phyloP scores from a whole-genome alignment of 1,284 basidiomycete genomes.

The Apiotrichum porosum region DNA sequence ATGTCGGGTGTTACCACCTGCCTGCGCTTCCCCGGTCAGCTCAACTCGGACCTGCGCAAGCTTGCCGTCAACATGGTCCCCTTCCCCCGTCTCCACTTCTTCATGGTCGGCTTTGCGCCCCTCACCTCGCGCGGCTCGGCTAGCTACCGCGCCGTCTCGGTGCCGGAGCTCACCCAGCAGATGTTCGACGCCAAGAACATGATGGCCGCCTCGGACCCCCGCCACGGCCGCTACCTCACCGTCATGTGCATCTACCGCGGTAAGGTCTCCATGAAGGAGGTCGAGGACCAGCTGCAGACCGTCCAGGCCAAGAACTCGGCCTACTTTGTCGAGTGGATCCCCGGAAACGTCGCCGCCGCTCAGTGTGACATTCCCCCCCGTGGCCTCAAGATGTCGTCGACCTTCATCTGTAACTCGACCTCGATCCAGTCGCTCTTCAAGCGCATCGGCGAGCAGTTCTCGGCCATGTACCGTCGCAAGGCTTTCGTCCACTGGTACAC shows the following conservation, averaged over 20 bases:
- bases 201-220: constrained; percentile 81
- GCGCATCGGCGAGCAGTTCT: constrained; percentile 95
- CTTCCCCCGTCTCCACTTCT: constrained; percentile 99
- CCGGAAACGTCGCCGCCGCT: constrained; percentile 93
- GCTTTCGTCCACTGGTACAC: constrained; percentile 99
- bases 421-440: constrained; percentile 97
- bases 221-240: constrained; percentile 69
- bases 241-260: constrained; percentile 98
- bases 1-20: constrained; percentile 70
- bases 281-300: constrained; percentile 96
- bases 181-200: constrained; percentile 99
- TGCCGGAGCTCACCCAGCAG: constrained; percentile 92
- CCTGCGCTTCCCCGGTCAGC: constrained; percentile 84
- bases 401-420: constrained; percentile 96
- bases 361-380: constrained; percentile 89
- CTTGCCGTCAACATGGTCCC: constrained; percentile 99
- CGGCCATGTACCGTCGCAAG: constrained; percentile 97
- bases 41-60: constrained; percentile 96
- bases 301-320: constrained; percentile 96
- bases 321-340: constrained; percentile 99
- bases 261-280: constrained; percentile 97
- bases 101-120: constrained; percentile 96
- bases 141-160: constrained; percentile 89
- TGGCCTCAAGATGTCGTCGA: constrained; percentile 91
- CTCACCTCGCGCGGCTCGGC: constrained; percentile 88